Evolutionary conservation across 1,139 yeast genomes (phyloP), one percentile per base, ranked within the genome.

Genomic region (Sugiyamaella castrensis): DNA sequence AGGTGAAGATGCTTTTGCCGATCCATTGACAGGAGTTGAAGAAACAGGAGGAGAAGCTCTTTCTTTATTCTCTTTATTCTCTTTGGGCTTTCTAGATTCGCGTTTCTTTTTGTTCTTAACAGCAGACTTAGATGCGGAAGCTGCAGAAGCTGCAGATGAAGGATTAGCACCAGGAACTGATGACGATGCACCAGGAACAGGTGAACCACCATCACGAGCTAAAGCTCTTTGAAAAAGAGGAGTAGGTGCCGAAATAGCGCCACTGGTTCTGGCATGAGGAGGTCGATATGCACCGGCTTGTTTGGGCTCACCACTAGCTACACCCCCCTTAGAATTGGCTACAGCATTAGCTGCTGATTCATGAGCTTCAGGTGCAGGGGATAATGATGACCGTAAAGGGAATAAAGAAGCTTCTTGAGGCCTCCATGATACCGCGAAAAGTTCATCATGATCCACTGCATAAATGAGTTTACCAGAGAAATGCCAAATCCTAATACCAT

Each of bases 401-500:
- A 82, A 86, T 48, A 71, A 64, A 30, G 71, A 70, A 48, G 83
- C 70, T 16, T 58, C 60, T 62, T 82, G 86, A n/a, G 89, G 91
- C 68, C 91, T 81, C 98, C 98, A 94, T 47, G 81, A 81, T 51
- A 86, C 89, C 37, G 86, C 72, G 63, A 80, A 80, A 56, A 94
- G 80, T 71, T 92, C 98, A 47, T 76, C 79, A 68, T 81, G 88
- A 57, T 89, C 96, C 62, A 81, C 82, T 61, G 78, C 77, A 69
- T 78, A 94, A 48, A 88, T 76, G 57, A 92, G 77, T 60, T 82
- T 80, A 40, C 98, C 98, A 55, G 82, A 76, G 53, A 84, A 89
- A 67, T 92, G 95, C 97, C 98, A 92, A 61, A 94, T 75, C 69
- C 88, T 87, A 59, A 85, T 82, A 49, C 98, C 94, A 67, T 94